Percentiles rank a stretch among this genome's conserved stretches.
These are phyloP conservation scores for Kwoniella shandongensis DNA, from an alignment of 768 basidiomycete species.

Conservation along the genomic window DNA sequence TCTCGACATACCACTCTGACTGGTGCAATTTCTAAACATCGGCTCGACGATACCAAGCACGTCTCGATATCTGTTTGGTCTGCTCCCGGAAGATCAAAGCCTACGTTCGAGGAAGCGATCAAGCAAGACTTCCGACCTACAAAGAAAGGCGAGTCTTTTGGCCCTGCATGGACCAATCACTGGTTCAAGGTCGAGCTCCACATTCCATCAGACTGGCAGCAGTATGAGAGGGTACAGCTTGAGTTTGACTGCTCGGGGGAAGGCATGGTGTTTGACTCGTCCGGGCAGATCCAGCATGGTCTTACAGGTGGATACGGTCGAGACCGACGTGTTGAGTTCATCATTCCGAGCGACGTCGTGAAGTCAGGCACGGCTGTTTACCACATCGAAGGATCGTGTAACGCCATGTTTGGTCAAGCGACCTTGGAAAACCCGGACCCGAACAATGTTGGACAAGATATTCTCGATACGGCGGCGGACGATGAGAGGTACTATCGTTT, in stretches of 20 bases:
- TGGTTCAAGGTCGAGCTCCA: conserved; percentile 88
- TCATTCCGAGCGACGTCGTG: conserved; percentile 71
- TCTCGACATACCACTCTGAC: too few relatives aligned
- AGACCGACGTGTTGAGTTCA: conserved; percentile 91
- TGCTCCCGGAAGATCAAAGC: conserved; percentile 78
- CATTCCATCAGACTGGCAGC: conserved; percentile 72
- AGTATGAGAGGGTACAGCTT: conserved; percentile 85
- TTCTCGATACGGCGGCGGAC: too few relatives aligned
- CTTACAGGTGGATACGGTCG: conserved; percentile 86
- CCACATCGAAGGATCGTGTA: conserved; percentile 55
- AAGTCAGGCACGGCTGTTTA: conserved; percentile 59
- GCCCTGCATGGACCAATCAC: conserved; percentile 96
- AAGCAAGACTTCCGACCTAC: conserved; percentile 75
- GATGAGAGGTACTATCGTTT: conserved; percentile 58
- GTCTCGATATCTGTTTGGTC: conserved; percentile 87
- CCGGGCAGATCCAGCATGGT: conserved; percentile 78
- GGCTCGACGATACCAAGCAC: conserved; percentile 60
- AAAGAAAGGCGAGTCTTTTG: conserved; percentile 86
- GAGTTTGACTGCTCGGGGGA: conserved; percentile 97
- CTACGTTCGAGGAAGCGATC: conserved; percentile 83
- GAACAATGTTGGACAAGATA: too few relatives aligned
- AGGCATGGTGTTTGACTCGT: conserved; percentile 81
- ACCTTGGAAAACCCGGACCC: conserved; percentile 77
- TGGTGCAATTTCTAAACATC: too few relatives aligned
- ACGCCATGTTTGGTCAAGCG: conserved; percentile 92